phyloP scores from a whole-genome alignment of 148 eudicot species.

The Simmondsia chinensis region DNA sequence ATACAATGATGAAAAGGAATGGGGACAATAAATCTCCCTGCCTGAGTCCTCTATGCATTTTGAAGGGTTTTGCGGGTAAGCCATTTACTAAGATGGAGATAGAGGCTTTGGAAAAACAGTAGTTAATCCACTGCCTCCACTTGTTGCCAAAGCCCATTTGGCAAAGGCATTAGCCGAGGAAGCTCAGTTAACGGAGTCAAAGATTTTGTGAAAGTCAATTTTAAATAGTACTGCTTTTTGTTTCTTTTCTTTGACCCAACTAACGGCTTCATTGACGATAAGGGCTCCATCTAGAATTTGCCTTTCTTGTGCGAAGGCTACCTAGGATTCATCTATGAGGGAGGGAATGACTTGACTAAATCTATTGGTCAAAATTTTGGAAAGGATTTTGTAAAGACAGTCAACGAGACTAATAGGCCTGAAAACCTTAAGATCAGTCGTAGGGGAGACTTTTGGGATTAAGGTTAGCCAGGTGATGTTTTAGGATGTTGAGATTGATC shows the following conservation, averaged over 20 bases:
- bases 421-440: neutral
- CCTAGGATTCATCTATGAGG: neutral
- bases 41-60: neutral
- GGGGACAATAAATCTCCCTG: neutral
- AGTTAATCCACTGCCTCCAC: neutral
- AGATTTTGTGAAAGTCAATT: neutral
- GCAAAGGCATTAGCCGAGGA: neutral
- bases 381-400: neutral
- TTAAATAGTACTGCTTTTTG: too few relatives aligned
- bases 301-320: neutral
- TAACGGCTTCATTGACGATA: neutral
- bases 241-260: too few relatives aligned
- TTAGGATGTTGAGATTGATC: too few relatives aligned
- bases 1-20: neutral
- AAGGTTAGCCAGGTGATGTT: neutral
- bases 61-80: neutral
- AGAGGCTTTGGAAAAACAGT: neutral
- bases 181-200: neutral
- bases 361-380: neutral
- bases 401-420: neutral
- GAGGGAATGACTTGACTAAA: neutral
- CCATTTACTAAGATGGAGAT: neutral
- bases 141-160: neutral
- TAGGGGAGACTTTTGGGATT: neutral
- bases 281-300: neutral